A percentile compares a stretch with the other conserved stretches of the same genome.
phyloP scores from a whole-genome alignment of 345 rosid species.

The Citrus hindsii region DNA sequence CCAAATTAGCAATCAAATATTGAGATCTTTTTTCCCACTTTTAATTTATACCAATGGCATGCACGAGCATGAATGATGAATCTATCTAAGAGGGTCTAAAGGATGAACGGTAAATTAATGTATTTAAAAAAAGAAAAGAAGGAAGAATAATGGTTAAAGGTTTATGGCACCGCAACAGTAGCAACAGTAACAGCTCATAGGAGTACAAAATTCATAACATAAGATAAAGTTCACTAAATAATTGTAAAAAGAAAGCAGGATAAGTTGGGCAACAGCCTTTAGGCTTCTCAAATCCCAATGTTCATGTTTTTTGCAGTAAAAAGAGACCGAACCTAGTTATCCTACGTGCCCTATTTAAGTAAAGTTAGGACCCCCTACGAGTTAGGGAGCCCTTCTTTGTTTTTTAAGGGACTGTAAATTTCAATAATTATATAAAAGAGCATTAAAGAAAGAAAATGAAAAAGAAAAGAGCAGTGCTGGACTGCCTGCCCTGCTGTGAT shows the following conservation, averaged over 20 bases:
- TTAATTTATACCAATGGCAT: neutral
- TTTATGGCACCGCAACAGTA: neutral
- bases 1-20: neutral
- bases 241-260: neutral
- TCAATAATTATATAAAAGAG: neutral
- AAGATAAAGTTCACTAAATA: neutral
- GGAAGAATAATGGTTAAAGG: neutral
- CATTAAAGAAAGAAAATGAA: neutral
- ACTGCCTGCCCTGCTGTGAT: neutral
- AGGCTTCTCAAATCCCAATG: constrained; percentile 28
- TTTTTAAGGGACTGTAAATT: neutral
- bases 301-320: constrained; percentile 22
- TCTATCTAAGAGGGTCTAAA: neutral
- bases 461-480: too few relatives aligned
- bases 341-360: constrained; percentile 8
- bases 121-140: too few relatives aligned
- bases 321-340: constrained; percentile 20
- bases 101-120: neutral
- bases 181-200: neutral
- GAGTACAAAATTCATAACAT: neutral
- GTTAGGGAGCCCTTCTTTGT: neutral
- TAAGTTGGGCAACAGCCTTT: neutral
- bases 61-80: neutral
- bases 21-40: neutral
- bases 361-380: constrained; percentile 20